Evolutionary conservation across 345 rosid genomes (phyloP), one percentile per base, ranked within the genome.

Genomic region (Populus simonii): DNA sequence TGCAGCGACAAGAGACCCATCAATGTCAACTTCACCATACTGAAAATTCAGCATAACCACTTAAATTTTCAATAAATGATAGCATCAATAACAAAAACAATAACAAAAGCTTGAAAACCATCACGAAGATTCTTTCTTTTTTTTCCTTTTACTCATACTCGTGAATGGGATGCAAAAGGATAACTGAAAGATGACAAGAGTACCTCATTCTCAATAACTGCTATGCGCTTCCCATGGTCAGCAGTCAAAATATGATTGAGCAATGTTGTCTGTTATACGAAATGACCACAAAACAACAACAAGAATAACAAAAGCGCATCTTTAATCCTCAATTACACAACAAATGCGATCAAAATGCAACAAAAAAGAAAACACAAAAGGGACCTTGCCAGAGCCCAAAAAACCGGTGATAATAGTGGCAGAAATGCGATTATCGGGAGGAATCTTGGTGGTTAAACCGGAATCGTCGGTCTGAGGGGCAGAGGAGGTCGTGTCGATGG

Each of bases 201-300:
- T 70, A 92, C 99, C 98, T 93, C 97, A 68, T 95, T 95, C 91
- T 95, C 99, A 70, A 95, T 95, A 22, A 95, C 98, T 17, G 99
- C 97, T 68, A 96, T 91, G 38, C 93, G 92, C 88, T 93, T 96
- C 77, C 99, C 98, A 79, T 96, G 98, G 75, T 96, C 92, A 62
- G 93, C 94, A n/a, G 96, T 96, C 89, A 93, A 81, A 36, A 92
- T 96, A 80, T 92, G 98, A 83, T 96, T 96, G 76, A 93, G 90
- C 73, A 93, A 86, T 23, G 99, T 96, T 53, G 99, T 92, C 98
- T 92, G 92, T 75, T 75, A 18, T 53, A 22, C 80, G 83, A 59
- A 75, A 83, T 38, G 77, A 74, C 53, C 80, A 8, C 13, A 70
- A 27, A 0, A 73, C 43, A 39, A 66, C 20, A 36, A 68, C 16